These are phyloP conservation scores for Tricholoma flavovirens DNA, from an alignment of 768 basidiomycete species.

Conservation along the genomic window DNA sequence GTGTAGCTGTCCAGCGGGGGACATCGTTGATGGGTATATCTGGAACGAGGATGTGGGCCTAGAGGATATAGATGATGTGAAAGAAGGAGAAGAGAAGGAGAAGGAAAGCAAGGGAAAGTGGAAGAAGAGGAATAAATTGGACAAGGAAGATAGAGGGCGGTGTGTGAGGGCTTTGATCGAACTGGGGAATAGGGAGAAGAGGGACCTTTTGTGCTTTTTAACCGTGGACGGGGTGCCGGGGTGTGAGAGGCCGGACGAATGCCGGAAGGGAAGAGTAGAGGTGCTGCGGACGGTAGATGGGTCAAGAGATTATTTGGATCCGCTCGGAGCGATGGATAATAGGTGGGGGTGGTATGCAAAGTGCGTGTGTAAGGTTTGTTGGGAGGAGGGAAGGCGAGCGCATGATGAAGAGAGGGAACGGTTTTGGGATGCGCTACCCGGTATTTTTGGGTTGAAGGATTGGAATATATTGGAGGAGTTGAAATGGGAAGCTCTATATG, in stretches of 20 bases:
- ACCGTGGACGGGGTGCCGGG: not conserved
- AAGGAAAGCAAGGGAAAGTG: not conserved
- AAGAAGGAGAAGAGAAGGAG: not conserved
- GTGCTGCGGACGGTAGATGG: not conserved
- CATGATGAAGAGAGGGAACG: constrained; percentile 1
- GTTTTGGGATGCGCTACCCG: constrained; percentile 5
- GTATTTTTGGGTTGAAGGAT: constrained; percentile 2
- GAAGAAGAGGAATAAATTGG: not conserved
- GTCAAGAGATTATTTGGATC: constrained; percentile 1
- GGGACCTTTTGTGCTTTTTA: constrained; percentile 6
- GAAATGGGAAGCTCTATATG: no score
- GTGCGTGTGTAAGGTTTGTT: constrained; percentile 3
- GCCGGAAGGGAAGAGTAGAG: constrained; percentile 1
- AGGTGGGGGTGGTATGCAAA: not conserved
- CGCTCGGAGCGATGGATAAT: not conserved
- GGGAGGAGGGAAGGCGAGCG: not conserved
- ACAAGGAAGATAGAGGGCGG: not conserved
- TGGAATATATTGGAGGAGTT: constrained; percentile 2
- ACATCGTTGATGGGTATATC: constrained; percentile 29
- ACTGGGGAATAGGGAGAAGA: constrained; percentile 4
- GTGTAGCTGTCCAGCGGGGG: constrained; percentile 29
- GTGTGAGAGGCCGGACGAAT: not conserved
- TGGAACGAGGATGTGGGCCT: constrained; percentile 18
- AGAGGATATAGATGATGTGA: not conserved
- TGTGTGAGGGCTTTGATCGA: constrained; percentile 6